These are phyloP conservation scores for Ascomycota sp. DNA, from an alignment of 2,329 filamentous ascomycete genomes.

Conservation along the genomic window DNA sequence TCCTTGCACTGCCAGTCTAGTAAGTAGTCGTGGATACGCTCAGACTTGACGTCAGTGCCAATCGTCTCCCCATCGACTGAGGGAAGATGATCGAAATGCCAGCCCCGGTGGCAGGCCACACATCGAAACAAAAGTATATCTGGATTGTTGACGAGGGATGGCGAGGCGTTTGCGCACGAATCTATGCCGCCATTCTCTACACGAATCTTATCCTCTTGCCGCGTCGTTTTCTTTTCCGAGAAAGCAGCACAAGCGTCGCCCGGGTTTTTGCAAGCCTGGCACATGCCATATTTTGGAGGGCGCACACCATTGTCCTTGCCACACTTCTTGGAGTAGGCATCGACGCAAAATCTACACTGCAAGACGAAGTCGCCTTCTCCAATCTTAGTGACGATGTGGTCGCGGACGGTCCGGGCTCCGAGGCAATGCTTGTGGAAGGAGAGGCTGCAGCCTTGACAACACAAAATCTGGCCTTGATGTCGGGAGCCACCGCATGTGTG, in stretches of 20 bases:
- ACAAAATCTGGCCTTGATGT: constrained; percentile 44
- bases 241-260: constrained; percentile 56
- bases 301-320: constrained; percentile 8
- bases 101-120: constrained; percentile 48
- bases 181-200: constrained; percentile 60
- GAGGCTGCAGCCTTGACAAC: constrained; percentile 76
- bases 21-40: constrained; percentile 50
- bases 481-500: constrained; percentile 36
- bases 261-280: constrained; percentile 42
- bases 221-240: constrained; percentile 44
- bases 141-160: constrained; percentile 47
- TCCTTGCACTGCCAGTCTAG: constrained; percentile 60
- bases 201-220: constrained; percentile 65
- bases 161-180: constrained; percentile 42
- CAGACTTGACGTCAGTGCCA: constrained; percentile 13
- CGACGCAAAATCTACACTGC: constrained; percentile 73
- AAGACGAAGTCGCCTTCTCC: constrained; percentile 56
- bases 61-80: constrained; percentile 14
- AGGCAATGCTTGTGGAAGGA: constrained; percentile 70
- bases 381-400: constrained; percentile 81
- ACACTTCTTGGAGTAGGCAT: constrained; percentile 45
- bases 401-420: constrained; percentile 46
- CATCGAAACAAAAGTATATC: constrained; percentile 70
- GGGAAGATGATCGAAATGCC: constrained; percentile 68
- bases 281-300: constrained; percentile 48